A percentile compares a stretch with the other conserved stretches of the same genome.
phyloP scores from a whole-genome alignment of 2,329 filamentous ascomycete species.

The Phyllosticta ampelicida region DNA sequence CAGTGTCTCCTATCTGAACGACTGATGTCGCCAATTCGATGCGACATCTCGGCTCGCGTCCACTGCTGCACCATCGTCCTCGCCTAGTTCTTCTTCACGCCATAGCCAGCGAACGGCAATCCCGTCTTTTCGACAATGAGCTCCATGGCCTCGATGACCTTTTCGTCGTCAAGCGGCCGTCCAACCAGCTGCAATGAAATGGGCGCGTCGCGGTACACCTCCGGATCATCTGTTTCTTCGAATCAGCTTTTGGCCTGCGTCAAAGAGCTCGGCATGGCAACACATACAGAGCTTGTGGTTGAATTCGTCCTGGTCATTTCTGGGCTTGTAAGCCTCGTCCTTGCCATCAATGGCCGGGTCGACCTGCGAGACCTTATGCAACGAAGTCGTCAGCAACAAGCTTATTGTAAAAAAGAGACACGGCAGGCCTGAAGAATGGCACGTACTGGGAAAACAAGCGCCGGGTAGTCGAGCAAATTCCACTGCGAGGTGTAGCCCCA shows the following conservation, averaged over 20 bases:
- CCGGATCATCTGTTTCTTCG: constrained; percentile 30
- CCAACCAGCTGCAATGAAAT: constrained; percentile 45
- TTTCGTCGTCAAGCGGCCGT: constrained; percentile 44
- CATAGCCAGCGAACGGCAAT: constrained; percentile 17
- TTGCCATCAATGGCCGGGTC: constrained; percentile 32
- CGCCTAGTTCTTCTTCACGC: constrained; percentile 1
- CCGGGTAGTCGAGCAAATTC: constrained; percentile 60
- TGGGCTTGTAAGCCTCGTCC: constrained; percentile 25
- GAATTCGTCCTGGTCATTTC: constrained; percentile 38
- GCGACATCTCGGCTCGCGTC: neutral
- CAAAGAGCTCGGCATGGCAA: neutral
- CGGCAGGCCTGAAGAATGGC: constrained; percentile 14
- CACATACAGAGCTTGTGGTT: constrained; percentile 37
- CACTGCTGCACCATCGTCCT: neutral
- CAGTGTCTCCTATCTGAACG: neutral
- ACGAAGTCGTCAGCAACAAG: constrained; percentile 1
- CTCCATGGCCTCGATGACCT: constrained; percentile 33
- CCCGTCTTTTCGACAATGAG: constrained; percentile 21
- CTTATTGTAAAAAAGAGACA: neutral
- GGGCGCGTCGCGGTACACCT: constrained; percentile 39
- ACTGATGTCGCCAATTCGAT: neutral
- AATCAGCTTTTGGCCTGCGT: neutral
- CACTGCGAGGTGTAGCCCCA: constrained; percentile 59
- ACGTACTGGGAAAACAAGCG: constrained; percentile 46
- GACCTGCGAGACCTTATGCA: constrained; percentile 20